Conservation (phyloP, 768 basidiomycete genomes). For the Melanogaster broomeanus region DNA sequence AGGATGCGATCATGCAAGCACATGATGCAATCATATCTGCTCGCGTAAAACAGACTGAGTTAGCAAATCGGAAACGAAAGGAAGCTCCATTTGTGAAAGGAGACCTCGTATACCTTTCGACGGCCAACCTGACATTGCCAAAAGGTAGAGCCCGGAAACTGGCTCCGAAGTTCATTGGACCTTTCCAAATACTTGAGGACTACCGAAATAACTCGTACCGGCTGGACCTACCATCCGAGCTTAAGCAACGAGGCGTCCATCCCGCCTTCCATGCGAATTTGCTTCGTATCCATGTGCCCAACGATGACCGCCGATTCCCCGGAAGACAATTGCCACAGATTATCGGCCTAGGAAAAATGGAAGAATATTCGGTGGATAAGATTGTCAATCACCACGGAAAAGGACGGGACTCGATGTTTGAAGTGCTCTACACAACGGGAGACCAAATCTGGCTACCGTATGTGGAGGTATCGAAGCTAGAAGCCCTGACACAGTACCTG, state of each 20-base stretch:
- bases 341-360: constrained; percentile 15
- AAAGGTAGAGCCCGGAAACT: constrained; percentile 33
- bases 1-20: constrained; percentile 23
- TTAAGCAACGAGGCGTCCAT: constrained; percentile 30
- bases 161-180: constrained; percentile 38
- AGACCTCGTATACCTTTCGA: constrained; percentile 36
- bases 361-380: constrained; percentile 36
- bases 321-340: constrained; percentile 26
- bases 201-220: constrained; percentile 20
- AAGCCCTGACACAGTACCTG: too few relatives aligned
- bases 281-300: constrained; percentile 32
- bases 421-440: too few relatives aligned
- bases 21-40: constrained; percentile 30
- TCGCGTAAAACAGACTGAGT: constrained; percentile 25
- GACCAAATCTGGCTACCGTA: too few relatives aligned
- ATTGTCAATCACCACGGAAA: too few relatives aligned
- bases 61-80: constrained; percentile 23
- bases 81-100: constrained; percentile 21
- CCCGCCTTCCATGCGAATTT: constrained; percentile 34
- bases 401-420: too few relatives aligned
- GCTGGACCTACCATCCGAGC: constrained; percentile 29
- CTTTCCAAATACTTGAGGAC: constrained; percentile 25
- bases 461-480: too few relatives aligned
- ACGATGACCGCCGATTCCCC: constrained; percentile 36
- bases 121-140: constrained; percentile 35